Evolutionary conservation across 192 early-diverging fungal genomes (phyloP), one percentile per base, ranked within the genome.

Genomic region (Spinellus fusiger): DNA sequence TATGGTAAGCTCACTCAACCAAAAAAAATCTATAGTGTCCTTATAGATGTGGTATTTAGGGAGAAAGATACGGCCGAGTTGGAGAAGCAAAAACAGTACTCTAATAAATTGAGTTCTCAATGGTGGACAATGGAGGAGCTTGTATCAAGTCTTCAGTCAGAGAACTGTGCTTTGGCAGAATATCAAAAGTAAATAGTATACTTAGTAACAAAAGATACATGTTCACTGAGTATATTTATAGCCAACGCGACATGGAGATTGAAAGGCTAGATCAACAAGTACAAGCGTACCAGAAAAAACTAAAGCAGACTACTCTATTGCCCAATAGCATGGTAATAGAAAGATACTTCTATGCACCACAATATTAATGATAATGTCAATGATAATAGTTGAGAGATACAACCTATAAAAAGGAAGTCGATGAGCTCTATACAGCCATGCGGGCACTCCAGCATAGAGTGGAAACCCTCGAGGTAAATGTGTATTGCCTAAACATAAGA

Each of bases 81-180:
- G n/a, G 37, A 71, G 34, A 76, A 78, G 28, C 66, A 73, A 37
- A 75, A 83, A 28, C 40, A 53, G 15, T 71, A 77, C 22, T 60
- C 80, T 50, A 77, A 80, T 33, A 37, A 49, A 0, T 32, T 80
- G 1, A 54, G 76, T 15, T 62, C 69, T 6, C 73, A 70, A 7
- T 71, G 62, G 63, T 61, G 54, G 63, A 56, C 58, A 20, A 65
- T 61, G 47, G 69, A 71, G 29, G 64, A 60, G 26, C 15, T 67
- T 1, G 52, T 67, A 2, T 22, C 65, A 13, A 67, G 65, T 59
- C 28, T 67, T 9, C 65, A 67, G 34, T 15, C 50, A 1, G 65
- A 67, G n/a, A 67, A 67, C 32, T 25, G 25, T 13, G 13, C 37
- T 13, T 49, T 59, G 16, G 40, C 59, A 20, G 50, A 40, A 54